Evolutionary conservation across 148 eudicot genomes (phyloP).

Genomic region (Nyssa sinensis): DNA sequence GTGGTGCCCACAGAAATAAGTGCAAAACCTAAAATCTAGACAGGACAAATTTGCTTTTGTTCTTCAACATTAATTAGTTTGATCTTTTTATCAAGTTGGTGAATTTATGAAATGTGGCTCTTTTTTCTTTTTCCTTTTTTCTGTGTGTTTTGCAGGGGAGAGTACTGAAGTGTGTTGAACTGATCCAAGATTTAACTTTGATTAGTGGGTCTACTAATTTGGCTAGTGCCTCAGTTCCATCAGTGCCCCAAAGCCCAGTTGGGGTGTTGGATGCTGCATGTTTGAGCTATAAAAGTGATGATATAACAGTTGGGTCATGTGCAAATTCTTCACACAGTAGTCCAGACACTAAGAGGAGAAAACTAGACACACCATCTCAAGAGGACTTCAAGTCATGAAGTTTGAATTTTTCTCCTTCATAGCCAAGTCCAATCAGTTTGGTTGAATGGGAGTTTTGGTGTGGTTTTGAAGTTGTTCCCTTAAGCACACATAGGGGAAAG

Average conservation of each 20-base stretch:
- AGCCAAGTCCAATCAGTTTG: constrained; percentile 12
- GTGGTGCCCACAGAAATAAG: constrained; percentile 15
- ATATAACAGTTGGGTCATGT: constrained; percentile 30
- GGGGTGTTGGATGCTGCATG: constrained; percentile 70
- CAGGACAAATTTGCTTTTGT: constrained; percentile 13
- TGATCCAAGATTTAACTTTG: constrained; percentile 44
- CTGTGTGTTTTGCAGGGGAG: constrained; percentile 50
- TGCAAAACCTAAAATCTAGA: background rate
- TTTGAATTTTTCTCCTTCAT: constrained; percentile 18
- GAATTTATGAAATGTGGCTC: background rate
- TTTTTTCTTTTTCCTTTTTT: background rate
- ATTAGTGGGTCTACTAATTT: constrained; percentile 14
- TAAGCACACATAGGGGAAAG: too few relatives aligned
- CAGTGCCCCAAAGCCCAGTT: constrained; percentile 53
- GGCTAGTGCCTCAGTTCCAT: constrained; percentile 7
- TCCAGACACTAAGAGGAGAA: constrained; percentile 43
- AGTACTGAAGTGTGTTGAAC: constrained; percentile 49
- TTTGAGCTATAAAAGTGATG: constrained; percentile 56
- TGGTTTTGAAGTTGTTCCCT: constrained; percentile 8
- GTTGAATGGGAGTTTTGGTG: constrained; percentile 11
- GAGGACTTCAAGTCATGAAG: constrained; percentile 23
- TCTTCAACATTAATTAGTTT: too few relatives aligned
- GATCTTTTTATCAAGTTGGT: too few relatives aligned
- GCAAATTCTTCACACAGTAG: constrained; percentile 32
- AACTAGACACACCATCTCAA: constrained; percentile 13